Base-by-base conservation (phyloP, 257 asterid genomes). In the Solanum arcanum region DNA sequence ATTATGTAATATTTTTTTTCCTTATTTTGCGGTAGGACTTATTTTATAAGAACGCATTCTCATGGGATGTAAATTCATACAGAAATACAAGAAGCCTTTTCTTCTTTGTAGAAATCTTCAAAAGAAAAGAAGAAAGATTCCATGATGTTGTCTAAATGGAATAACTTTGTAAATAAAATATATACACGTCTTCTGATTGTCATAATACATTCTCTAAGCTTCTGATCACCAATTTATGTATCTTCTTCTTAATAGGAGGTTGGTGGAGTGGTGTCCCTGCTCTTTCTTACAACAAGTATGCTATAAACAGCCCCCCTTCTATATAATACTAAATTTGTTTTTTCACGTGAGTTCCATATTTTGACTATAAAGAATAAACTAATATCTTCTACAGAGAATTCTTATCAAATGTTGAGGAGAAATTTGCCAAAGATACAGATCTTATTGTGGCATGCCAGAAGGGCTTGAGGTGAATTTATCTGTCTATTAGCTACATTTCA, bases 221-320 rank as follows among this genome's bases (percentile, higher is more conserved):
- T 80, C 44, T 47, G 85, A 47, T 80, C 85, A 18, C 85, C 14
- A 35, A 80, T 49, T 46, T 49, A 47, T 7, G 18, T 9, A 80
- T 47, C 37, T 47, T 80, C 69, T 87, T 77, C 72, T 25, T 33
- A 86, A 46, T 87, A 97, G 99, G 99, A 80, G 99, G 98, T 87
- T 95, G 98, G 99, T 97, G 99, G 99, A 95, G 98, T 89, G 99
- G 99, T 33, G 89, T 93, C 88, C 98, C 99, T 68, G 89, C 96
- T 72, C 88, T 97, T 87, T 90, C 98, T 83, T 92, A 87, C 89
- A 89, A 95, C 75, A 92, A 88, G 99, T 95, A 91, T 85, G 92
- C 81, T 89, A 52, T 87, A 20, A 12, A 74, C 73, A 86, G 70
- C 39, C 44, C 27, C 41, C 41, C 68, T 83, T 86, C 76, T 52